Evolutionary conservation across 1,284 basidiomycete genomes (phyloP), one percentile per base, ranked within the genome.

Genomic region (Marasmius sp.): DNA sequence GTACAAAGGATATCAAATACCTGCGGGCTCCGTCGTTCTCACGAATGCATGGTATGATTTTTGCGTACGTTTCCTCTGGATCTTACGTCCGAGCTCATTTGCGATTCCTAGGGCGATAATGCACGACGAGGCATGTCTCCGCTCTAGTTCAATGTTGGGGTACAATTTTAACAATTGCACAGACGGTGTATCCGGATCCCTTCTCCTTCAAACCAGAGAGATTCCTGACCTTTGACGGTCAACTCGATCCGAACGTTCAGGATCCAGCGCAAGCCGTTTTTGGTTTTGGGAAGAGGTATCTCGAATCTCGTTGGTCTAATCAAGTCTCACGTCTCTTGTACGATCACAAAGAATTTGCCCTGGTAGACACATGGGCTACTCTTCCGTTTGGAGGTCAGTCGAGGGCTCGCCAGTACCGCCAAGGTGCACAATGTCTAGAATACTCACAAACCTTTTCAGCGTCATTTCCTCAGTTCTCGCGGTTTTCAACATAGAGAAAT

Each of bases 381-480:
- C 22, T 38, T 27, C 8, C 34, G 20, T 41, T 38, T n/a, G 27
- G 55, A 27, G 22, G 18, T 47, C 11, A 41, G 20, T 45, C 38
- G n/a, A 27, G 41, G n/a, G 12, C 41, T 6, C n/a, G 20, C 7
- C n/a, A 49, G 1, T 69, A 75, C 64, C 66, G 71, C 11, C 79
- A 77, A 14, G 66, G 71, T 18, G 67, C 78, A 55, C 68, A 79
- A 45, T 27, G 5, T 27, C 27, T 27, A 78, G 74, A 0, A 62
- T 69, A 20, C 71, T 69, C 12, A 71, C n/a, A 12, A 12, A 74
- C 1, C 59, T 76, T 3, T 81, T 74, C 75, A 71, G 80, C 47
- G 69, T 72, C 0, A 67, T 76, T 11, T 77, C 77, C 4, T 77
- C 75, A 1, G 63, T 80, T 5, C 64, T 81, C 6, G 68, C 76